phyloP scores from a whole-genome alignment of 2,329 filamentous ascomycete genomes.

The Capronia epimyces region DNA sequence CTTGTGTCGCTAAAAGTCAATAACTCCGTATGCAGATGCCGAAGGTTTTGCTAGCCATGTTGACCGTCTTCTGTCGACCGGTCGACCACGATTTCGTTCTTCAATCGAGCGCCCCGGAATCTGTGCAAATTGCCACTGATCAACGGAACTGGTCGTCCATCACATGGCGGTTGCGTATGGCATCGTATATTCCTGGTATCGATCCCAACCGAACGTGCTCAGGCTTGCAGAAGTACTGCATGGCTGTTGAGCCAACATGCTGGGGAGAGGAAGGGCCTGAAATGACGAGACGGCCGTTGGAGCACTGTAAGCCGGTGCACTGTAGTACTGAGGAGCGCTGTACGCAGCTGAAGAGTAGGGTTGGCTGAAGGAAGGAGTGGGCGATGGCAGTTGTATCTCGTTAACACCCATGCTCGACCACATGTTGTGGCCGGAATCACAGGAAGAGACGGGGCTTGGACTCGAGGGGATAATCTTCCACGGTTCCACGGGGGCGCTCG shows the following conservation, averaged over 20 bases:
- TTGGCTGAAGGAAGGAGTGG: conserved; percentile 72
- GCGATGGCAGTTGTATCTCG: conserved; percentile 70
- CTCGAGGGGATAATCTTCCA: conserved; percentile 92
- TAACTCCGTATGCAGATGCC: conserved; percentile 27
- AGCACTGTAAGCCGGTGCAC: conserved; percentile 66
- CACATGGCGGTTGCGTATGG: conserved; percentile 74
- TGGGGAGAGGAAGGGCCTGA: conserved; percentile 73
- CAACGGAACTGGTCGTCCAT: conserved; percentile 53
- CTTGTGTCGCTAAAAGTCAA: conserved; percentile 43
- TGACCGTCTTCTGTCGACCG: conserved; percentile 4
- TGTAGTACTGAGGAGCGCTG: conserved; percentile 63
- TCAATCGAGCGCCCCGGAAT: no score
- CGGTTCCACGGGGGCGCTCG: conserved; percentile 69
- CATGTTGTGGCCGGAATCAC: conserved; percentile 65
- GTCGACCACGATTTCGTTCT: neutral
- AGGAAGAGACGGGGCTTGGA: conserved; percentile 68
- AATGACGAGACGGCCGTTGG: conserved; percentile 41
- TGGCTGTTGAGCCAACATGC: conserved; percentile 72
- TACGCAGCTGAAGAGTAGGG: conserved; percentile 66
- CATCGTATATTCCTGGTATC: conserved; percentile 73
- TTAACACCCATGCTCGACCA: conserved; percentile 75
- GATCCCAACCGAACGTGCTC: conserved; percentile 77
- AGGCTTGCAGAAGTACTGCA: conserved; percentile 76
- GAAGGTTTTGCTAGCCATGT: conserved; percentile 39
- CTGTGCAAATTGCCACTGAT: conserved; percentile 42